These are phyloP conservation scores for Euphorbia lathyris DNA, from an alignment of 345 rosid genomes.

Conservation along the genomic window DNA sequence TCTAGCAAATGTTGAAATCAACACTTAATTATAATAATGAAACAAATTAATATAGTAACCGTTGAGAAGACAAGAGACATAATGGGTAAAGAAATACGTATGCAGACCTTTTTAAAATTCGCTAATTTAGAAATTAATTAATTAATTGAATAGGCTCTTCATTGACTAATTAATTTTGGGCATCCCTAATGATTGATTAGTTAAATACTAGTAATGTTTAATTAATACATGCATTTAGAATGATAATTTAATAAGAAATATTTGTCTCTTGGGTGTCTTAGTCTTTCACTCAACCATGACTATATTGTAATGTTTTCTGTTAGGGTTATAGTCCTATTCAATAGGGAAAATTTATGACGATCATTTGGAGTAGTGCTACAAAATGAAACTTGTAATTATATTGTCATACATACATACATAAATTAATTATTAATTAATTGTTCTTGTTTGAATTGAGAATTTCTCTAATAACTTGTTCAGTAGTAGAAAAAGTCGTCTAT, in stretches of 20 bases:
- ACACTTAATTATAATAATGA: background rate
- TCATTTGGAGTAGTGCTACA: background rate
- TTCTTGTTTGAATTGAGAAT: background rate
- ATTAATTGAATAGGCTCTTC: background rate
- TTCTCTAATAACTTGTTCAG: background rate
- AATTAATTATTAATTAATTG: background rate
- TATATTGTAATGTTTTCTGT: background rate
- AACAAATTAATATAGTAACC: background rate
- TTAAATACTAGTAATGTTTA: background rate
- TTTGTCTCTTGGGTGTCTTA: background rate
- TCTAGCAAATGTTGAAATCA: slow-evolving; percentile 19
- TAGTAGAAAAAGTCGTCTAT: background rate
- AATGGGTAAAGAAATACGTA: background rate
- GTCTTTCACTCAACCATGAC: background rate
- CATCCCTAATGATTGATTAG: background rate
- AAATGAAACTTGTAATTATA: background rate
- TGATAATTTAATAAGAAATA: background rate
- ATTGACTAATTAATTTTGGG: background rate
- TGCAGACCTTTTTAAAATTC: background rate
- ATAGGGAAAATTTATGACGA: slow-evolving; percentile 7
- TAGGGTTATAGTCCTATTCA: background rate
- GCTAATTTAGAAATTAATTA: background rate
- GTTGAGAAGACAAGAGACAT: background rate
- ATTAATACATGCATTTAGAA: background rate
- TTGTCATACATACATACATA: no score